A percentile compares a stretch with the other conserved stretches of the same genome.
These are phyloP conservation scores for Ceratocystis eucalypticola DNA, from an alignment of 2,329 filamentous ascomycete species.

Conservation along the genomic window DNA sequence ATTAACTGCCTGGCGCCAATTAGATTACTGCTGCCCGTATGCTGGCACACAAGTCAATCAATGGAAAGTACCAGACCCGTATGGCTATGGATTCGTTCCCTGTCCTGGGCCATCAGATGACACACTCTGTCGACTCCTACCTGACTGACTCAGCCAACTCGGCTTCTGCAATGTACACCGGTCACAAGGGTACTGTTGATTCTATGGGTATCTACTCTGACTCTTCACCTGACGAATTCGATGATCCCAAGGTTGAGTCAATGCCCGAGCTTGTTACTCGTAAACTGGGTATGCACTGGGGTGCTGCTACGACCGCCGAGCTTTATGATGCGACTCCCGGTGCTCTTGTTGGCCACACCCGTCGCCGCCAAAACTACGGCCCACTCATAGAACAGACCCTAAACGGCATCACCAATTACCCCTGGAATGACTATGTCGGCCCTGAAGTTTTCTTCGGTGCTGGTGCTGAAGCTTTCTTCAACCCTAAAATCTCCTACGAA, in stretches of 20 bases:
- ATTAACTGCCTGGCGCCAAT: not conserved
- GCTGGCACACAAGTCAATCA: slow-evolving; percentile 68
- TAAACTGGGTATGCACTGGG: slow-evolving; percentile 47
- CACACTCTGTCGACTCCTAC: slow-evolving; percentile 70
- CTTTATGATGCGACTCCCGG: slow-evolving; percentile 73
- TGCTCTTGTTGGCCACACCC: slow-evolving; percentile 59
- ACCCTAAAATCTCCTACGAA: slow-evolving; percentile 42
- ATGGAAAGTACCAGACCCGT: slow-evolving; percentile 65
- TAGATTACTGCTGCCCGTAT: slow-evolving; percentile 63
- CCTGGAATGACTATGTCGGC: slow-evolving; percentile 60
- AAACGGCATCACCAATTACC: slow-evolving; percentile 64
- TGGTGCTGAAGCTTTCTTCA: slow-evolving; percentile 64
- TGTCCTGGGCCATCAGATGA: slow-evolving; percentile 78
- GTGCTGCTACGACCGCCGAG: slow-evolving; percentile 65
- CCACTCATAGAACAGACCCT: slow-evolving; percentile 63
- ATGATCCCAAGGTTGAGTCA: slow-evolving; percentile 77
- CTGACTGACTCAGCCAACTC: slow-evolving; percentile 82
- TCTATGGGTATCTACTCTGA: slow-evolving; percentile 68
- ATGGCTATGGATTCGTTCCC: slow-evolving; percentile 75
- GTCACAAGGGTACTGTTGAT: slow-evolving; percentile 75
- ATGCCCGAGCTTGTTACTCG: slow-evolving; percentile 67
- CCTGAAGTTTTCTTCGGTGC: slow-evolving; percentile 74
- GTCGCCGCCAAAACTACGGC: slow-evolving; percentile 54
- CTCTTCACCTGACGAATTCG: slow-evolving; percentile 56
- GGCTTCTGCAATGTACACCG: slow-evolving; percentile 65